Base-by-base conservation (phyloP, 805 yeast genomes). In the Lipomyces starkeyi region DNA sequence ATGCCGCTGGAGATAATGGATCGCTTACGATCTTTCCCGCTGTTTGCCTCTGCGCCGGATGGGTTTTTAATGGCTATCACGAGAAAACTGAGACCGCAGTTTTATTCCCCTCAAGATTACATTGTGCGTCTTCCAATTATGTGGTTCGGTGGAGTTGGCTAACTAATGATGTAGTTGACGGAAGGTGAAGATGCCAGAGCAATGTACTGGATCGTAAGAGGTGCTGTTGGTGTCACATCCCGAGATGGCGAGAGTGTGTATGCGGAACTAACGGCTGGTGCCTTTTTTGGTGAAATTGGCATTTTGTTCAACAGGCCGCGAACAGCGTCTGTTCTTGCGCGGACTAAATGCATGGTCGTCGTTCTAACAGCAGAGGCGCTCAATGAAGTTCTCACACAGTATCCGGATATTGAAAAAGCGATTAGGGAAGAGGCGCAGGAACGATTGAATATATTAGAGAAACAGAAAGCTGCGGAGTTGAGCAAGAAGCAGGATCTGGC, bases 391-490 rank as follows among this genome's bases (percentile, higher is more conserved):
- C 79, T 90, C 29, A 85, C 87, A 0, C 84, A 83, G 65, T 89
- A 85, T 75, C 93, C 94, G 0, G 76, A 79, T 2, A 85, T 90
- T 53, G 93, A 89, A 75, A 79, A 91, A 67, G 81, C 87, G 59
- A 88, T 90, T 56, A 80, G 93, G 69, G 91, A 90, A 76, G 94
- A 90, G 74, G 93, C 92, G 2, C 93, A 90, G 74, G 93, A 89
- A 75, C 80, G 94, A 62, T 78, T 90, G 67, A 88, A 90, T 3
- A 85, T 88, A 87, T 88, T 85, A 73, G 91, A 88, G 62, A 87
- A 88, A 76, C 82, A 86, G 73, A 84, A 64, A 78, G 75, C 62
- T 3, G 37, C 47, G 14, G 47, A 34, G 14, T 25, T 35, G 49
- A 54, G 40, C 17, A 40, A 43, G 40, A 57, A 20, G 17, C 25